Conservation (phyloP, 805 yeast genomes). For the Yamadazyma paraphyllophila region DNA sequence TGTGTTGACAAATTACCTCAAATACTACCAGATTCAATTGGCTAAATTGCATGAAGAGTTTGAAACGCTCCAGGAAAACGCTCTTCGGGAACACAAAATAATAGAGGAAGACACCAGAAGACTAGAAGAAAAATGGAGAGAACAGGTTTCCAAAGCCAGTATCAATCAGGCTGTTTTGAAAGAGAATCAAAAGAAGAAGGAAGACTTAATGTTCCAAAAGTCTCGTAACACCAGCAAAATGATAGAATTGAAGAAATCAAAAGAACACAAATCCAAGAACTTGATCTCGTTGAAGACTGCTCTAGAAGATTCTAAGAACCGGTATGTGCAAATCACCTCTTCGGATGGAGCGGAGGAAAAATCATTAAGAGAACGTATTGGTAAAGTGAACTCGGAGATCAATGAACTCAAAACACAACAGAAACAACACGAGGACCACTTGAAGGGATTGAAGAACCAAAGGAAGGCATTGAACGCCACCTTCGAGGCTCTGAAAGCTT, state of each 20-base stretch:
- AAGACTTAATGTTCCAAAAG: conserved; percentile 29
- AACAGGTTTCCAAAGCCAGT: conserved; percentile 10
- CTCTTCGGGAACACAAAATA: conserved; percentile 24
- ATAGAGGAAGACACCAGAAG: conserved; percentile 29
- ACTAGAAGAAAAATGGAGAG: conserved; percentile 29
- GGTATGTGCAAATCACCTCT: neutral
- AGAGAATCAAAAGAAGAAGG: conserved; percentile 14
- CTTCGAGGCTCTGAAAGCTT: conserved; percentile 22
- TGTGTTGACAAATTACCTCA: conserved; percentile 23
- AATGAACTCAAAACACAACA: conserved; percentile 20
- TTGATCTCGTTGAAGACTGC: neutral
- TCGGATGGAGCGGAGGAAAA: conserved; percentile 2
- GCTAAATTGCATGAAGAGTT: conserved; percentile 24
- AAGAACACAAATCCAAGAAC: conserved; percentile 14
- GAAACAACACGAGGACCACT: conserved; percentile 24
- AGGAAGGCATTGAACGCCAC: conserved; percentile 19
- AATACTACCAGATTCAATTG: conserved; percentile 26
- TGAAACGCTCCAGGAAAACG: conserved; percentile 25
- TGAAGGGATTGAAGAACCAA: conserved; percentile 21
- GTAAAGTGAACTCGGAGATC: conserved; percentile 15
- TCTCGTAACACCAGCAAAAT: conserved; percentile 27
- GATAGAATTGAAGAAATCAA: conserved; percentile 18
- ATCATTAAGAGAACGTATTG: neutral
- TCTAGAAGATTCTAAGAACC: neutral
- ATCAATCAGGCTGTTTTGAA: conserved; percentile 7